Conservation (phyloP, 441 rosid species). For the Theobroma grandiflorum region DNA sequence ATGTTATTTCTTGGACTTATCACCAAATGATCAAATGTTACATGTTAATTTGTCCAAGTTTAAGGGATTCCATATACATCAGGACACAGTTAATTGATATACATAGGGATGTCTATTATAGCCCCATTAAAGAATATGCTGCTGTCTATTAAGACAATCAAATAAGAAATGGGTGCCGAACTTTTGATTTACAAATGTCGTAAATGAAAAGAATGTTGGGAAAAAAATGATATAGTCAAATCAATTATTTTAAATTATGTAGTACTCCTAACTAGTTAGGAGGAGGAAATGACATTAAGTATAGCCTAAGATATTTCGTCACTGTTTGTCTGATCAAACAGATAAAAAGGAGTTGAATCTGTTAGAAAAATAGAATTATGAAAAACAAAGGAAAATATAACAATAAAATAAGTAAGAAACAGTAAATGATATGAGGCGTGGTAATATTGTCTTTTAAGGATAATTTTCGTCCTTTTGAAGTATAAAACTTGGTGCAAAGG, state of each 20-base stretch:
- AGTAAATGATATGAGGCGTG: too few species aligned
- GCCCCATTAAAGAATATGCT: background rate
- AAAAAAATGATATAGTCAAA: background rate
- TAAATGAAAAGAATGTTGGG: background rate
- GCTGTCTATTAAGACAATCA: background rate
- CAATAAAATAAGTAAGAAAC: too few species aligned
- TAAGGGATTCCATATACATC: background rate
- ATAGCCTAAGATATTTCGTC: background rate
- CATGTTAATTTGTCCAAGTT: background rate
- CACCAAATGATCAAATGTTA: background rate
- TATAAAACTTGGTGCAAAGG: too few species aligned
- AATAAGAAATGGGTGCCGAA: background rate
- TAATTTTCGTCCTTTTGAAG: too few species aligned
- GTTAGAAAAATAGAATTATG: too few species aligned
- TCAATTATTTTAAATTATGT: background rate
- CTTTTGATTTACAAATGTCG: background rate
- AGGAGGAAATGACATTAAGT: background rate
- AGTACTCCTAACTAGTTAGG: background rate
- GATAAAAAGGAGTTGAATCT: background rate
- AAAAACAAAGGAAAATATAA: too few species aligned
- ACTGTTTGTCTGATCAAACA: constrained; percentile 5
- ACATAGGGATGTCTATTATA: background rate
- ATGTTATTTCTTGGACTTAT: constrained; percentile 2
- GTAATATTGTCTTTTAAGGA: too few species aligned
- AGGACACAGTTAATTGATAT: background rate